phyloP scores from a whole-genome alignment of 495 filamentous ascomycete species.

The Darksidea phi region DNA sequence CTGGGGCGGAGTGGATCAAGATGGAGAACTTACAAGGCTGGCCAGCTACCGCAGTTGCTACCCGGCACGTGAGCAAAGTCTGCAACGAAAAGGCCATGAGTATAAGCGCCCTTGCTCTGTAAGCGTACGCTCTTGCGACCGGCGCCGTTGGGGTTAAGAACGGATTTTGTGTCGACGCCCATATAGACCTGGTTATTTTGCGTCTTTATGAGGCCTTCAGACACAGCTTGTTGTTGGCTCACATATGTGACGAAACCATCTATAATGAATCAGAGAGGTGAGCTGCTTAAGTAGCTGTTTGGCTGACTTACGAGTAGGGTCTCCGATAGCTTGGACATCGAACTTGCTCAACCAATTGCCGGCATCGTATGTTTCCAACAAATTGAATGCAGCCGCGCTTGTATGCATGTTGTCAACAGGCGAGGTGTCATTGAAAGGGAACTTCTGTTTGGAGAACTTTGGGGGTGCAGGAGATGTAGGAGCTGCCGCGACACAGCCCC shows the following conservation, averaged over 20 bases:
- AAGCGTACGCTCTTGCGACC: conserved; percentile 44
- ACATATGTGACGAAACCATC: conserved; percentile 43
- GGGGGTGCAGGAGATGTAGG: conserved; percentile 16
- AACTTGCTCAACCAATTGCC: conserved; percentile 36
- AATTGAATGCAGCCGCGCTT: conserved; percentile 3
- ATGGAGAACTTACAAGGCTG: conserved; percentile 40
- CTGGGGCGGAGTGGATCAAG: not conserved
- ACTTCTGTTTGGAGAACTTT: not conserved
- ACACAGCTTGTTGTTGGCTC: conserved; percentile 32
- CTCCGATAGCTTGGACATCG: conserved; percentile 29
- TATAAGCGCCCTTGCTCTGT: conserved; percentile 42
- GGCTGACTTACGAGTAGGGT: conserved; percentile 28
- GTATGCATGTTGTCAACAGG: conserved; percentile 7
- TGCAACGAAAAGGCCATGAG: conserved; percentile 40
- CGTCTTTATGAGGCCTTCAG: conserved; percentile 33
- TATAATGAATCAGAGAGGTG: not conserved
- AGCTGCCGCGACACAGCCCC: conserved; percentile 9
- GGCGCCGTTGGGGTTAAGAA: conserved; percentile 38
- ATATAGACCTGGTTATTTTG: conserved; percentile 39
- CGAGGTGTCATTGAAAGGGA: conserved; percentile 12
- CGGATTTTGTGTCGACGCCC: conserved; percentile 38
- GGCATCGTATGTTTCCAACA: conserved; percentile 32
- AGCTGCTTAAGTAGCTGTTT: too few species aligned
- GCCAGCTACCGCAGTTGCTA: conserved; percentile 44
- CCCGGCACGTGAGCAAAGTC: conserved; percentile 45